Conservation (phyloP, 805 yeast species). For the Tetrapisispora fleetii region DNA sequence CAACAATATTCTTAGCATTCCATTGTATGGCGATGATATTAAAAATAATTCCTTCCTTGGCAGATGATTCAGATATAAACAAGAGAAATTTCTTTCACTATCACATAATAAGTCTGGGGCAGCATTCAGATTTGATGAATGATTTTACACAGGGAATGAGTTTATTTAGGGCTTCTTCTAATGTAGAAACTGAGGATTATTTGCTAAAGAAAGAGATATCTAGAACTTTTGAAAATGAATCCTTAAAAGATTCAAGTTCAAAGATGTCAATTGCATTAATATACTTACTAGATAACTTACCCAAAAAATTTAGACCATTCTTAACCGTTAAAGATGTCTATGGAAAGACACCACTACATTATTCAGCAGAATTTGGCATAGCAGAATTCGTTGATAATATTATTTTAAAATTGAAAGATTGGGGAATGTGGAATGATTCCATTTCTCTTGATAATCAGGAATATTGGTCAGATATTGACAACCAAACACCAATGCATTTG, state of each 20-base stretch:
- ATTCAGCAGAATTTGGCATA: slow-evolving; percentile 80
- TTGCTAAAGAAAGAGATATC: neutral
- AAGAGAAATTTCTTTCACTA: slow-evolving; percentile 82
- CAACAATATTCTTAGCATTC: slow-evolving; percentile 47
- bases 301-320: slow-evolving; percentile 41
- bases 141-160: slow-evolving; percentile 2
- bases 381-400: slow-evolving; percentile 50
- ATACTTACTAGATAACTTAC: slow-evolving; percentile 49
- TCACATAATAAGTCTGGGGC: slow-evolving; percentile 58
- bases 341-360: slow-evolving; percentile 78
- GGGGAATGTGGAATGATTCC: slow-evolving; percentile 44
- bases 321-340: slow-evolving; percentile 65
- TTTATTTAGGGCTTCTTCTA: slow-evolving; percentile 1
- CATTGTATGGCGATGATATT: slow-evolving; percentile 51
- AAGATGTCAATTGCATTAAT: neutral
- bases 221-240: neutral
- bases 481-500: slow-evolving; percentile 70
- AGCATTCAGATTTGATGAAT: neutral
- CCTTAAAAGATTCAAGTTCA: neutral
- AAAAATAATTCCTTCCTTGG: slow-evolving; percentile 39
- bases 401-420: slow-evolving; percentile 43
- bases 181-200: neutral
- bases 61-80: slow-evolving; percentile 63
- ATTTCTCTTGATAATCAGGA: slow-evolving; percentile 46
- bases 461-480: slow-evolving; percentile 65